Conservation (phyloP, 495 filamentous ascomycete species). For the Physcia stellaris region DNA sequence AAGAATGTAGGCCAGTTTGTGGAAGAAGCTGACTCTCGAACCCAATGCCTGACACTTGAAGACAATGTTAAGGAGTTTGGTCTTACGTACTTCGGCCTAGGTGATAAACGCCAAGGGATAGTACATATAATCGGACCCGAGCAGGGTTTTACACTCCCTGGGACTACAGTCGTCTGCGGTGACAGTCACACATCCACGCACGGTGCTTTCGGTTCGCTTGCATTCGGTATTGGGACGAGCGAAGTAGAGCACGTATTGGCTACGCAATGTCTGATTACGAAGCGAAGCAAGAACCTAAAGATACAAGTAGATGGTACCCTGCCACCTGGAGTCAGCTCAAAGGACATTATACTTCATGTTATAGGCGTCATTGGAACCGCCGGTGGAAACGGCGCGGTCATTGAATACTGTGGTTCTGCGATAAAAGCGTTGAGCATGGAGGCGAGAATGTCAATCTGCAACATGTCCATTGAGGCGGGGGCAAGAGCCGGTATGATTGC, state of each 20-base stretch:
- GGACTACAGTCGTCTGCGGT: slow-evolving; percentile 93
- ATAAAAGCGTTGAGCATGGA: slow-evolving; percentile 88
- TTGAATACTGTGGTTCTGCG: slow-evolving; percentile 92
- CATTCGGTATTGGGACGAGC: slow-evolving; percentile 94
- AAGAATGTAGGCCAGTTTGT: slow-evolving; percentile 79
- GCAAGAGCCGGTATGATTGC: slow-evolving; percentile 95
- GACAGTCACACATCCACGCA: slow-evolving; percentile 97
- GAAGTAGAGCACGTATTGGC: slow-evolving; percentile 98
- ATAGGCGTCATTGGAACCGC: slow-evolving; percentile 94
- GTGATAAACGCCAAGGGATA: slow-evolving; percentile 93
- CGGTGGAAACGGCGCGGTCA: slow-evolving; percentile 85
- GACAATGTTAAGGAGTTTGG: slow-evolving; percentile 95
- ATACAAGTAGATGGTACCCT: slow-evolving; percentile 88
- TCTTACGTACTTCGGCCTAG: slow-evolving; percentile 93
- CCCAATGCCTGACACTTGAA: slow-evolving; percentile 89
- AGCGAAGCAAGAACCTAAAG: slow-evolving; percentile 95
- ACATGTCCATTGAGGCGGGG: slow-evolving; percentile 98
- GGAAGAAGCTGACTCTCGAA: slow-evolving; percentile 81
- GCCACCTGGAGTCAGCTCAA: slow-evolving; percentile 83
- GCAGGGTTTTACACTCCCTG: slow-evolving; percentile 96
- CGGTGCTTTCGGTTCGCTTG: slow-evolving; percentile 88
- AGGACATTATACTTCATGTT: slow-evolving; percentile 88
- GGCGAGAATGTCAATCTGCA: slow-evolving; percentile 97
- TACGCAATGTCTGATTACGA: slow-evolving; percentile 87
- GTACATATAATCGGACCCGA: slow-evolving; percentile 99